A percentile compares a stretch with the other conserved stretches of the same genome.
Evolutionary conservation across 441 rosid genomes (phyloP).

Genomic region (Croton setiger): DNA sequence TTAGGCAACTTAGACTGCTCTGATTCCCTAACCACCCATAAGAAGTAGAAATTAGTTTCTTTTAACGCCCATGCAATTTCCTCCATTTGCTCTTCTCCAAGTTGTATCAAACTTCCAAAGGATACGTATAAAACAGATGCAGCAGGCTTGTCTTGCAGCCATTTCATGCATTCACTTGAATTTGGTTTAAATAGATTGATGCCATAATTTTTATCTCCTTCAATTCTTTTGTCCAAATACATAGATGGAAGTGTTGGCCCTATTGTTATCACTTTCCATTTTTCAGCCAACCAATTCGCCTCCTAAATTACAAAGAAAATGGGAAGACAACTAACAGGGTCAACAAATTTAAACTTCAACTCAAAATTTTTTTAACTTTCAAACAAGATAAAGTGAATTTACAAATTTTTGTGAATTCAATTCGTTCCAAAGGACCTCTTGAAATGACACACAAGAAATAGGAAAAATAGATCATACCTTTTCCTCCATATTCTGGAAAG

Average conservation of each 20-base stretch:
- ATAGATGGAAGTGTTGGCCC: constrained; percentile 55
- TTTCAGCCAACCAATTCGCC: constrained; percentile 34
- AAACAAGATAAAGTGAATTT: too few species aligned
- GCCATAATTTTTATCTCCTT: constrained; percentile 41
- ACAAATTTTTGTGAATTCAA: too few species aligned
- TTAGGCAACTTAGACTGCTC: constrained; percentile 44
- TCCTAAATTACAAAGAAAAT: constrained; percentile 35
- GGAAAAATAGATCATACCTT: too few species aligned
- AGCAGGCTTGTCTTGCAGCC: constrained; percentile 40
- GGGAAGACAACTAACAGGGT: too few species aligned
- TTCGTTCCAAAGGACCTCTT: too few species aligned
- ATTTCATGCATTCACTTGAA: constrained; percentile 25
- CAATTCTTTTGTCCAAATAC: constrained; percentile 43
- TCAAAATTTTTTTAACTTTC: too few species aligned
- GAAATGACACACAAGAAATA: too few species aligned
- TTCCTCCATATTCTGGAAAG: too few species aligned
- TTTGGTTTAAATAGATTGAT: constrained; percentile 38
- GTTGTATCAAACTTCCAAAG: constrained; percentile 43
- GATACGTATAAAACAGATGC: constrained; percentile 51
- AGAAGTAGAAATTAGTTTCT: constrained; percentile 26
- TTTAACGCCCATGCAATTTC: constrained; percentile 44
- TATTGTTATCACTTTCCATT: constrained; percentile 34
- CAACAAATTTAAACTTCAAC: too few species aligned
- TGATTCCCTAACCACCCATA: constrained; percentile 57
- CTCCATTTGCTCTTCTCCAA: constrained; percentile 35